Evolutionary conservation across 164 flowering plant species (phyloP), one percentile per base, ranked within the genome.

Genomic region (Euptelea pleiosperma): DNA sequence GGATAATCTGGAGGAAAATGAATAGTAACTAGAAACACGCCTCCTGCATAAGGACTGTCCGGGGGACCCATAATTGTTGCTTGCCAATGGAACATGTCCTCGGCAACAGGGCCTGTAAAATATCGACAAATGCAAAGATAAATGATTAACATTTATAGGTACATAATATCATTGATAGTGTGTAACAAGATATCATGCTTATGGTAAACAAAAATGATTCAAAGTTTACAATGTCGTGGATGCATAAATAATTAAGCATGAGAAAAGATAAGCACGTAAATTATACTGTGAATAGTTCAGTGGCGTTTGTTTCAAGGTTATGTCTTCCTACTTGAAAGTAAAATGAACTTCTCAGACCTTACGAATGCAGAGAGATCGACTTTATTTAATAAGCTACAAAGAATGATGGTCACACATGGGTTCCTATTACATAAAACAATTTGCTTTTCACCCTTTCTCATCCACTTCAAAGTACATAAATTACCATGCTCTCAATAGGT

Each of bases 31-130:
- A 76, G 60, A 60, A 76, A 76, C 4, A 76, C 77, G 29, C 80
- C 80, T 49, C 77, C 80, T 0, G 79, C 74, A 56, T 73, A 76
- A 44, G 77, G 79, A 60, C 79, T 76, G 59, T 76, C 79, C 21
- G 71, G 68, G 19, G 79, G 79, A 28, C 80, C 80, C 80, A 76
- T 75, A 47, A 75, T 75, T 61, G 79, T 75, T 63, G 79, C 76
- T 72, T 75, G 79, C 79, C 79, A 75, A 34, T 72, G 79, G 37
- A 75, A 75, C 76, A 75, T 75, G 66, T 75, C 79, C 55, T 75
- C 79, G 3, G 72, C 80, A 47, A 76, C 79, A 51, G 79, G 79
- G n/a, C 79, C 79, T 76, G 50, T 26, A 9, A 42, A 33, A 11
- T 49, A 34, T 30, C 36, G 4, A 28, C 11, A 36, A 1, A 45